A percentile compares a stretch with the other conserved stretches of the same genome.
phyloP scores from a whole-genome alignment of 164 flowering plant species.

The Berberis vulgaris region DNA sequence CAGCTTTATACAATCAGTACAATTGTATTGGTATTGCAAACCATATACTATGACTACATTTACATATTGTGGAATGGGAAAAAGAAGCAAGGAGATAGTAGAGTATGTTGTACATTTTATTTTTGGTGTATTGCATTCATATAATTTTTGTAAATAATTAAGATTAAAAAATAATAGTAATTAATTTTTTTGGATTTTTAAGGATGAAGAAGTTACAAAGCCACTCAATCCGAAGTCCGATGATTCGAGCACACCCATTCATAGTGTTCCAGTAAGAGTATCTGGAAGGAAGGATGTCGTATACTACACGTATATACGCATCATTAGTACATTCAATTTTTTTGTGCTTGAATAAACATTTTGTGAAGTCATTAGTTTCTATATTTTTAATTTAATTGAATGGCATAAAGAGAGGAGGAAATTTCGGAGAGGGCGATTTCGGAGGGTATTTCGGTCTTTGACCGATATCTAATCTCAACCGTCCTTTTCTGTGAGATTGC shows the following conservation, averaged over 20 bases:
- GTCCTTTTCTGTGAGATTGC: no score
- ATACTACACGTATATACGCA: constrained; percentile 42
- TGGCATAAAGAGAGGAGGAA: no score
- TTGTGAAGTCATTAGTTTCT: not conserved
- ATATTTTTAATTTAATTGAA: no score
- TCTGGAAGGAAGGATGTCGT: constrained; percentile 32
- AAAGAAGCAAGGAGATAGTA: no score
- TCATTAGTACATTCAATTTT: not conserved
- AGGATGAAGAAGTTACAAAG: constrained; percentile 35
- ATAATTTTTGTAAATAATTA: not conserved
- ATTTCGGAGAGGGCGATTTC: no score
- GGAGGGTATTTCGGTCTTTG: no score
- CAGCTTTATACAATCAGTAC: constrained; percentile 78
- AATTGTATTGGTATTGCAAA: constrained; percentile 53
- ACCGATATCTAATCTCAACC: no score
- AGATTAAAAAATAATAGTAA: no score
- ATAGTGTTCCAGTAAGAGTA: constrained; percentile 21
- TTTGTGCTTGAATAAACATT: not conserved
- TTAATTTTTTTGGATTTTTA: no score
- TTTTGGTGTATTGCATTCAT: not conserved
- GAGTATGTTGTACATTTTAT: constrained; percentile 15
- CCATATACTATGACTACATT: constrained; percentile 66
- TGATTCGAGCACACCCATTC: constrained; percentile 35
- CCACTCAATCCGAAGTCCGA: constrained; percentile 31
- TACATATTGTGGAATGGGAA: constrained; percentile 30